phyloP scores from a whole-genome alignment of 1,284 basidiomycete species.

The Athelia psychrophila region DNA sequence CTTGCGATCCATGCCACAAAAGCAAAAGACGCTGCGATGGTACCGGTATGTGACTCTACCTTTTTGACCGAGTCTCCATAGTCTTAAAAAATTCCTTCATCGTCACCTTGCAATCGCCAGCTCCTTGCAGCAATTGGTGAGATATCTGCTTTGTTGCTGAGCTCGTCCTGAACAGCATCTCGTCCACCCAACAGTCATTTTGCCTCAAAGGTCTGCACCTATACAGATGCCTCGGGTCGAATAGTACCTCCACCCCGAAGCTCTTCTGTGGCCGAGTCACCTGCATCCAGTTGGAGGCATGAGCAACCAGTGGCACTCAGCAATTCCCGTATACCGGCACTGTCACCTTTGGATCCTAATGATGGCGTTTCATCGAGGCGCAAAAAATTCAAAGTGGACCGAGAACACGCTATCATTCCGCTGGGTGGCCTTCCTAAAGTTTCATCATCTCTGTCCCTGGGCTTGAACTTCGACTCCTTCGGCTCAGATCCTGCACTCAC shows the following conservation, averaged over 20 bases:
- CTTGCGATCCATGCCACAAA: conserved; percentile 81
- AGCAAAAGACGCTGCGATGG: conserved; percentile 81
- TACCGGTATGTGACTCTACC: conserved; percentile 48
- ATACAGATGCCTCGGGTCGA: conserved; percentile 76
- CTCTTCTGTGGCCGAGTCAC: no score
- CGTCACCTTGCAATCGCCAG: conserved; percentile 32
- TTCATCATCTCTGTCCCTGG: no score
- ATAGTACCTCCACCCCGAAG: conserved; percentile 66
- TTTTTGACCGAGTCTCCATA: conserved; percentile 8
- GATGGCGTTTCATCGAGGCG: no score
- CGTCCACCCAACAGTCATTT: conserved; percentile 51
- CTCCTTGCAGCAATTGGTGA: conserved; percentile 80
- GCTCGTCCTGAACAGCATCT: conserved; percentile 3
- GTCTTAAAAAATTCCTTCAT: conserved; percentile 11
- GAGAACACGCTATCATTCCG: no score
- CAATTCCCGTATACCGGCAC: no score
- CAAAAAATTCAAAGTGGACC: no score
- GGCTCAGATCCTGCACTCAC: conserved; percentile 61
- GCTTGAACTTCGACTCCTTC: conserved; percentile 17
- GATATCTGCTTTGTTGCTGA: conserved; percentile 6
- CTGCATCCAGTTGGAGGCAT: no score
- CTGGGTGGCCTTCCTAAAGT: no score
- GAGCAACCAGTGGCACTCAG: no score
- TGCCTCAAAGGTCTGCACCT: conserved; percentile 76
- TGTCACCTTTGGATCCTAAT: no score